These are phyloP conservation scores for Magnolia changhungtana DNA, from an alignment of 164 flowering plant genomes.

Conservation along the genomic window DNA sequence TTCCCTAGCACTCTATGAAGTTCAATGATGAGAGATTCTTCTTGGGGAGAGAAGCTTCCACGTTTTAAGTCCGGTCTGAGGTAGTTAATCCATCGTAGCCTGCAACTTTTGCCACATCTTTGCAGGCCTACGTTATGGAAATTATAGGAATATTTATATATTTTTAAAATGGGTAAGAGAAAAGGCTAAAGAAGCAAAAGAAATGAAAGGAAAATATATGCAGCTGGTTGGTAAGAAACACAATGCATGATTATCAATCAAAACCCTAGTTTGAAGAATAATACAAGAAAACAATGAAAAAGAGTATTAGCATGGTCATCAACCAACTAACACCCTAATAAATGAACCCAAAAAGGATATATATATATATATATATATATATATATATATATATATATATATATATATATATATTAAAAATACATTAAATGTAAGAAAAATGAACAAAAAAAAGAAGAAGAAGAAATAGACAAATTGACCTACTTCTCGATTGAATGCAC, in stretches of 20 bases:
- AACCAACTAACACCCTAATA: too few relatives aligned
- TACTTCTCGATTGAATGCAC: not conserved
- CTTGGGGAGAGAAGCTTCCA: conserved; percentile 74
- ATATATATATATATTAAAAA: not conserved
- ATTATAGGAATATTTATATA: not conserved
- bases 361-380: too few relatives aligned
- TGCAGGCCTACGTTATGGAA: conserved; percentile 50
- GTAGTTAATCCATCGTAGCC: conserved; percentile 86
- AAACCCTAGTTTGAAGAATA: too few relatives aligned
- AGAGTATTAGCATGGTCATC: too few relatives aligned
- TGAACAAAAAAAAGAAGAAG: not conserved
- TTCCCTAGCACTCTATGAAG: conserved; percentile 81
- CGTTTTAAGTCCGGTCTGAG: conserved; percentile 86
- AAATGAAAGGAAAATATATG: not conserved
- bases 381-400: too few relatives aligned
- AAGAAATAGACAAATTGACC: too few relatives aligned
- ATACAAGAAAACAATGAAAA: too few relatives aligned
- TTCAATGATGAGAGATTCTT: conserved; percentile 78
- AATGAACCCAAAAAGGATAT: not conserved
- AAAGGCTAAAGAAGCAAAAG: not conserved
- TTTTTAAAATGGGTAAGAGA: not conserved
- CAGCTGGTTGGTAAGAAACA: not conserved
- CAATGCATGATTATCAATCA: not conserved
- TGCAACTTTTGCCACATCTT: conserved; percentile 94
- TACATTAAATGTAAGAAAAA: not conserved